Base-by-base conservation (phyloP, 2,329 filamentous ascomycete genomes). In the Nemania serpens region DNA sequence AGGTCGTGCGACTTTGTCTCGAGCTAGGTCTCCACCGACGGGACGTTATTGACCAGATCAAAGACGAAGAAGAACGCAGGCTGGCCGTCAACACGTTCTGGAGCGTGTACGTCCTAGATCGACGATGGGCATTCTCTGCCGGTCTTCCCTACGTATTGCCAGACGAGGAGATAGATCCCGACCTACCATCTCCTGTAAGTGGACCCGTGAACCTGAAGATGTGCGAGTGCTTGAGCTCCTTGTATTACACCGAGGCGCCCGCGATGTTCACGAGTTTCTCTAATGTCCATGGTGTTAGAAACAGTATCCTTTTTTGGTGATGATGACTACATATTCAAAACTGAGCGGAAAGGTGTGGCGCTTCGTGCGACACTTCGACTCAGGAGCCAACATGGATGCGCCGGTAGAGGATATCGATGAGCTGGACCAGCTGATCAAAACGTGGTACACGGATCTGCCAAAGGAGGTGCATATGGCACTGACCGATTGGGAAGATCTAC, bases 281-380 rank as follows among this genome's bases (percentile, higher is more conserved):
- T 73, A 48, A 74, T 69, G 52, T 34, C 39, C 47, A 25, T 43
- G 20, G 80, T 59, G 47, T 50, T 50, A 72, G 80, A 80, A 85
- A 12, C 78, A 82, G 13, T 76, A 81, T 33, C 91, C 90, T 0
- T 96, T 94, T 70, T 79, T 97, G 1, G 87, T 88, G 37, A 88
- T 89, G 48, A 96, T 97, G 91, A 89, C 96, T 45, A 84, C 85
- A 1, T 97, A 96, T 73, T 92, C 91, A 46, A 86, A 87, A 56
- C 88, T 97, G 41, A 89, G 88, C 29, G 93, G 91, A 59, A 93
- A 91, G 73, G 91, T 97, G 10, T 97, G 93, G 92, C 86, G 85
- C 55, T 88, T 91, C 3, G 88, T 95, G 11, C 85, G 91, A 37
- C 86, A 88, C 49, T 87, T 87, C 46, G 87, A 90, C 22, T 80